Percentiles rank a stretch among this genome's conserved stretches.
phyloP scores from a whole-genome alignment of 805 yeast species.

The Kluyveromyces wickerhamii region DNA sequence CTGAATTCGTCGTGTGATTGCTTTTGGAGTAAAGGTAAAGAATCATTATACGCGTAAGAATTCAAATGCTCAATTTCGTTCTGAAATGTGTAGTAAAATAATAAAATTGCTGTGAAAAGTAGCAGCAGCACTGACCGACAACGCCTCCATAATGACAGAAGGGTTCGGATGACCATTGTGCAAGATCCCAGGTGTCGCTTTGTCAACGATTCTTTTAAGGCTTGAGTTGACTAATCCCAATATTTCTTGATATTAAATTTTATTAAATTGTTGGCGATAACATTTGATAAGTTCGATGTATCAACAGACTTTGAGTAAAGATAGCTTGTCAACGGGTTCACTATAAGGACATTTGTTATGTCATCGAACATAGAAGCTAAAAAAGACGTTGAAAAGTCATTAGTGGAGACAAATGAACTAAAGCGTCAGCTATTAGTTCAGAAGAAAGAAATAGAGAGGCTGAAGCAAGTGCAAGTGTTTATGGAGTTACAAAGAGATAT shows the following conservation, averaged over 20 bases:
- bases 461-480: slow-evolving; percentile 16
- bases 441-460: slow-evolving; percentile 14
- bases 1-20: neutral
- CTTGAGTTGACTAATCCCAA: no score
- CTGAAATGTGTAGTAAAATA: slow-evolving; percentile 30
- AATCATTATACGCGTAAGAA: slow-evolving; percentile 30
- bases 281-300: no score
- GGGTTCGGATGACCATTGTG: neutral
- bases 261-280: no score
- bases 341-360: no score
- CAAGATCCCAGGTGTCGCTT: no score
- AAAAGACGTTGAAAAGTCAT: neutral
- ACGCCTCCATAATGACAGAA: neutral
- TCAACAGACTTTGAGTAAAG: no score
- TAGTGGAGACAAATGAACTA: slow-evolving; percentile 5
- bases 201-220: no score
- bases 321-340: no score
- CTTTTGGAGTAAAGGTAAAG: slow-evolving; percentile 18
- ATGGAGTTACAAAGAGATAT: slow-evolving; percentile 18
- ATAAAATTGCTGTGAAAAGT: slow-evolving; percentile 22
- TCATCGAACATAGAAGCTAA: neutral
- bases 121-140: slow-evolving; percentile 22
- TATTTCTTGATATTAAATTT: no score
- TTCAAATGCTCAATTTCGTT: slow-evolving; percentile 30
- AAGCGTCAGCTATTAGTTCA: slow-evolving; percentile 15